Base-by-base conservation (phyloP, 345 rosid species). In the Heritiera littoralis region DNA sequence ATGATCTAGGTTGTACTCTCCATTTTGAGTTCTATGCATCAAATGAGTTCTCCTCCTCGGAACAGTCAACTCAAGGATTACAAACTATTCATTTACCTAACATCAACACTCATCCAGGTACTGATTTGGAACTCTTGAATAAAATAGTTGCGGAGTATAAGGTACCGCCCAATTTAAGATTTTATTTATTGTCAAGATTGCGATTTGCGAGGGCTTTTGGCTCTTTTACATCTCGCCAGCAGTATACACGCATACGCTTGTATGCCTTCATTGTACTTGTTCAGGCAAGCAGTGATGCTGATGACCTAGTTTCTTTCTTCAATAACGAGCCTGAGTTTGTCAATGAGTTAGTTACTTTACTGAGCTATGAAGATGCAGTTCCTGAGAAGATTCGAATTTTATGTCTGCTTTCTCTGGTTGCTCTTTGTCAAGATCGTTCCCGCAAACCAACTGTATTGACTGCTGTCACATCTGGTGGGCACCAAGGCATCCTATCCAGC, bases 321-420 rank as follows among this genome's bases (percentile, higher is more conserved):
- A 90, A 89, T 83, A 87, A 92, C 9, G 99, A 95, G 82, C 99
- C 99, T 46, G 98, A 95, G 84, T 95, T 95, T 87, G 90, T 95
- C 65, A 89, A 90, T 79, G 99, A 95, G 84, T 85, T 95, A 66
- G 90, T 95, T 68, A 87, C 93, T 43, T 81, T 95, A 75, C 85
- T 93, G 88, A 91, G 97, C 86, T 84, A 86, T 78, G 98, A 91
- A 82, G 97, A 90, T 83, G 86, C 90, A 51, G 91, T 93, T 79
- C 97, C 94, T 64, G 98, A 95, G 87, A 95, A 95, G 81, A 89
- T 95, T 80, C 86, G 93, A 66, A 88, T 91, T 73, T 77, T 90
- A 4, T 93, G 96, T 83, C 77, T 95, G 85, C 91, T 86, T 78
- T 88, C 98, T 77, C 83, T 95, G 89, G 99, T 91, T 80, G 96